Conservation (phyloP, 2,329 filamentous ascomycete species). For the Ophiognomonia clavigignenti-juglandacearum region DNA sequence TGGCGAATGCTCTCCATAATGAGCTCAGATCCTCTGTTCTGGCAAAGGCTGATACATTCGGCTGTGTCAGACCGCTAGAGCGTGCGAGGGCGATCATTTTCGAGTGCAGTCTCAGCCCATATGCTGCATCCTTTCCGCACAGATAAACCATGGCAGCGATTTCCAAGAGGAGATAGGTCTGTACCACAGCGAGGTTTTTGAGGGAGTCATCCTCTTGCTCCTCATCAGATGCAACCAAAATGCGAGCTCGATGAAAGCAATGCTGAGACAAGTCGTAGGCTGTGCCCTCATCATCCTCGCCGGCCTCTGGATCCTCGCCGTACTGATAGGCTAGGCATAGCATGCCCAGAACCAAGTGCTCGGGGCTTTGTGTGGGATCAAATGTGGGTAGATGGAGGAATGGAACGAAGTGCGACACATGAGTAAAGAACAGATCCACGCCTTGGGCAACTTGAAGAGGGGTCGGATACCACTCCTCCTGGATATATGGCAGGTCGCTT, state of each 20-base stretch:
- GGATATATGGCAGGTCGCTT: slow-evolving; percentile 16
- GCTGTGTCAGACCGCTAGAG: slow-evolving; percentile 30
- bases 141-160: slow-evolving; percentile 39
- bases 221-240: slow-evolving; percentile 21
- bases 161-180: slow-evolving; percentile 34
- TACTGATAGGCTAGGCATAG: slow-evolving; percentile 34
- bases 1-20: slow-evolving; percentile 33
- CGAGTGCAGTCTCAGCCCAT: slow-evolving; percentile 33
- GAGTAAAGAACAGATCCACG: slow-evolving; percentile 29
- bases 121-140: slow-evolving; percentile 29
- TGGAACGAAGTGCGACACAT: slow-evolving; percentile 32
- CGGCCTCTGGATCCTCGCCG: slow-evolving; percentile 30
- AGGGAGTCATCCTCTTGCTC: slow-evolving; percentile 18
- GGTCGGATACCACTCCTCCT: slow-evolving; percentile 28
- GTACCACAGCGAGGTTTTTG: slow-evolving; percentile 26
- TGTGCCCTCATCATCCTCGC: slow-evolving; percentile 20
- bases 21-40: slow-evolving; percentile 29
- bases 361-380: slow-evolving; percentile 20
- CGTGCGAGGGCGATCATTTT: slow-evolving; percentile 34
- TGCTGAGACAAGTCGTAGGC: slow-evolving; percentile 25
- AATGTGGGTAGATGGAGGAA: slow-evolving; percentile 34
- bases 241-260: slow-evolving; percentile 29
- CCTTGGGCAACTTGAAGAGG: slow-evolving; percentile 26
- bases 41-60: slow-evolving; percentile 14
- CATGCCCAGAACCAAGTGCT: slow-evolving; percentile 29